These are phyloP conservation scores for Filobasidium wieringae DNA, from an alignment of 768 basidiomycete species.

Conservation along the genomic window DNA sequence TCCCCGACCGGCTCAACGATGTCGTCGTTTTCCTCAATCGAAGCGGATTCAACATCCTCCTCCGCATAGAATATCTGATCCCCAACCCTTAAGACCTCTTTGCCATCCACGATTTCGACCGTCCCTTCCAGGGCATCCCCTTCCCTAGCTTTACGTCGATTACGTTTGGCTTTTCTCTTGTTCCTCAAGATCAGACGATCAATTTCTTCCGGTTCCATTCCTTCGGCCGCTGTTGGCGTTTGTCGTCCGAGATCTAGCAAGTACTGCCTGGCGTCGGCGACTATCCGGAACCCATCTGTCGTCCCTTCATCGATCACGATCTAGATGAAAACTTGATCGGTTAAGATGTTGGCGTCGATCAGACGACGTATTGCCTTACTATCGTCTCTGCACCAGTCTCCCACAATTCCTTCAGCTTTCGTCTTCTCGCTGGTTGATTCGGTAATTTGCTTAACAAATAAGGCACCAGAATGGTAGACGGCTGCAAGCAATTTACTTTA, in stretches of 20 bases:
- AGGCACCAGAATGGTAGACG: constrained; percentile 64
- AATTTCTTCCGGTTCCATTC: constrained; percentile 1
- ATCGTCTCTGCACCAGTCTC: constrained; percentile 75
- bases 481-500: not conserved
- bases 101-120: not conserved
- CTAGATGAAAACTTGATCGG: constrained; percentile 40
- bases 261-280: constrained; percentile 66
- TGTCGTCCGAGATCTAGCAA: constrained; percentile 44
- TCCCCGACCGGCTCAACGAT: constrained; percentile 9
- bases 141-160: not conserved
- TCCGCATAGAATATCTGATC: constrained; percentile 11
- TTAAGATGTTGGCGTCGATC: constrained; percentile 10
- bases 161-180: not conserved
- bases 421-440: constrained; percentile 51
- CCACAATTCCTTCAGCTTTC: constrained; percentile 75
- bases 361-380: constrained; percentile 40
- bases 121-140: not conserved
- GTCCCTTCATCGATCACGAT: constrained; percentile 77
- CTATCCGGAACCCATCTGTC: constrained; percentile 58
- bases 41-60: constrained; percentile 42
- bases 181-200: constrained; percentile 1
- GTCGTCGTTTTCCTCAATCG: constrained; percentile 32
- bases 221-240: constrained; percentile 34
- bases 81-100: constrained; percentile 8
- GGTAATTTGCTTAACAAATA: constrained; percentile 71